Base-by-base conservation (phyloP, 331 rosid genomes). In the Quercus lobata region DNA sequence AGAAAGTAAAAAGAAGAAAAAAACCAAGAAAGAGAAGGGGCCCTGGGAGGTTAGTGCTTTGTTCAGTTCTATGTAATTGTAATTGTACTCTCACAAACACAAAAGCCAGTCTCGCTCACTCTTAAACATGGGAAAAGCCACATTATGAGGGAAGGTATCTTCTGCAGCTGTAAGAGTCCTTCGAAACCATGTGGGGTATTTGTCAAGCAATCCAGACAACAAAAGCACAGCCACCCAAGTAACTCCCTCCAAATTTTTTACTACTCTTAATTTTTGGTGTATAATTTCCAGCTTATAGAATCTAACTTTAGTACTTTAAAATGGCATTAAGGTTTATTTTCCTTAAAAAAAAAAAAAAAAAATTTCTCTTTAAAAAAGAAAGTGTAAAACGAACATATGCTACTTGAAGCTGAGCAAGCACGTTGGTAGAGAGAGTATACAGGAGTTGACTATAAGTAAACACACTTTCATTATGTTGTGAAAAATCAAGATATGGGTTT, bases 131-230 rank as follows among this genome's bases (percentile, higher is more conserved):
- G 80, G 88, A 83, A 88, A 49, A 83, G 85, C 86, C 93, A 86
- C 95, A 83, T 88, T 86, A 86, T 80, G 94, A 87, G 97, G 94
- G 86, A 92, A 94, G 92, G 97, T 88, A 94, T 90, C 92, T 61
- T 49, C 16, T 49, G 94, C 85, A 81, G 92, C 90, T 94, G 93
- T 82, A 86, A 82, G 90, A 87, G 74, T 84, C 82, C 72, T 86
- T 41, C 65, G 76, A 79, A 84, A 60, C 77, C 91, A 80, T 83
- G 92, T 91, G 89, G 86, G 85, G 83, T 81, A 78, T 57, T 76
- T 66, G 70, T 82, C 70, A 41, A 68, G 72, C 72, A 86, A 80
- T 70, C 76, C 76, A 80, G 76, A 76, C 80, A 74, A 41, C 46
- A 41, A 41, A 79, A 12, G 70, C 80, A 76, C 74, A 79, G 22